Evolutionary conservation across 2,329 filamentous ascomycete genomes (phyloP), one percentile per base, ranked within the genome.

Genomic region (Colletotrichum magnum): DNA sequence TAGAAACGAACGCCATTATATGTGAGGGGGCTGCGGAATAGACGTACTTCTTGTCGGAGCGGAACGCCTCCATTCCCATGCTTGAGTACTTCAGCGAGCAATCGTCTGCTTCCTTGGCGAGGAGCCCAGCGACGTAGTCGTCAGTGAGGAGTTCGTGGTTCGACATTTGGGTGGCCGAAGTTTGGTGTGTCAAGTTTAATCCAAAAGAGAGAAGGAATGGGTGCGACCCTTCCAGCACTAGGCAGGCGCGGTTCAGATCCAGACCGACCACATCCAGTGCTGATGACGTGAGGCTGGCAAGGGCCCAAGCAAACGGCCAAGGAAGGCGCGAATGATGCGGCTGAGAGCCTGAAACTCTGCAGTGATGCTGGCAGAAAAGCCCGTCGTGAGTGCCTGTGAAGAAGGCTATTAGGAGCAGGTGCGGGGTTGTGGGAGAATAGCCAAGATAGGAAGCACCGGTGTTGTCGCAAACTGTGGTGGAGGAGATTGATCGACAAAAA

Each of bases 41-140:
- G 48, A 75, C 81, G 75, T 81, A 87, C 85, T 87, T 86, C 73
- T 85, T 85, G 73, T 82, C 75, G 43, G 74, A 66, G 58, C 75
- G 77, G 74, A 90, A 92, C 18, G 92, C 93, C 63, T 93, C 88
- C 71, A 95, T 83, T 10, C 94, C 94, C 76, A 94, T 85, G 6
- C 91, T 83, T 1, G 93, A 92, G 78, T 95, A 96, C 75, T 89
- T 92, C 54, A 92, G 82, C 3, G 92, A 92, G 74, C 87, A 92
- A 67, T 92, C 89, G 68, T 87, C 90, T 13, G 95, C 95, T 79
- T 98, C 95, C 73, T 92, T 89, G 58, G 90, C 89, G 43, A 98
- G 85, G n/a, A 97, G 83, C 56, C 87, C 87, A 16, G 94, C 94
- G 71, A 97, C 90, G 75, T 94, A 94, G 59, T 94, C 92, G 77